phyloP scores from a whole-genome alignment of 176 grass and related monocot genomes.

The Triticum timopheevii region DNA sequence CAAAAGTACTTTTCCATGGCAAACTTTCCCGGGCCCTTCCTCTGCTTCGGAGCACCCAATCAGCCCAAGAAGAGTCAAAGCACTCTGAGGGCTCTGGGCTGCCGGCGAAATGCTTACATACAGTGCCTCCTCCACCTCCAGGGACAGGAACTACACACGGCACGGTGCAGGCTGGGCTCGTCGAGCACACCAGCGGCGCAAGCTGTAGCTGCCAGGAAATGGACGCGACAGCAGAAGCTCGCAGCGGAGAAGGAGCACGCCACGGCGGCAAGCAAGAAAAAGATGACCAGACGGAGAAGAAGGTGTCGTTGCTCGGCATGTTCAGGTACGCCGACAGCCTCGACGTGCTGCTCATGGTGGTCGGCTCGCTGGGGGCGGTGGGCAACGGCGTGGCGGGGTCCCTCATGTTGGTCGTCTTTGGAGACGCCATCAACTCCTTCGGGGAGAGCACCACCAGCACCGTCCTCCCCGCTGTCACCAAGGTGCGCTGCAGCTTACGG shows the following conservation, averaged over 20 bases:
- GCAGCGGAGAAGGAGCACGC: neutral
- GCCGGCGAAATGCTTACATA: too few species aligned
- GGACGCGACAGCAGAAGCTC: neutral
- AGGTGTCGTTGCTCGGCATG: constrained; percentile 38
- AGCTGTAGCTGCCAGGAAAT: neutral
- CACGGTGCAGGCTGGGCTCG: too few species aligned
- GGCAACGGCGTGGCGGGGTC: constrained; percentile 51
- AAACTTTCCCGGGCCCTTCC: neutral
- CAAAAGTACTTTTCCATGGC: neutral
- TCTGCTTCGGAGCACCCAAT: too few species aligned
- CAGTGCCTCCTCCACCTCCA: too few species aligned
- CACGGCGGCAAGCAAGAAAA: neutral
- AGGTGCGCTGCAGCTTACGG: constrained; percentile 23
- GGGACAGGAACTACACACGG: too few species aligned
- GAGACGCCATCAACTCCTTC: constrained; percentile 43
- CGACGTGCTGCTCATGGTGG: constrained; percentile 41
- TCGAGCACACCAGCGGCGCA: too few species aligned
- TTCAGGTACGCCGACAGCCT: constrained; percentile 45
- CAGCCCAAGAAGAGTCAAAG: too few species aligned
- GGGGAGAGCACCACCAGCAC: constrained; percentile 21
- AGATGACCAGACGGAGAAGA: neutral
- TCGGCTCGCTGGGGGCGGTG: constrained; percentile 49
- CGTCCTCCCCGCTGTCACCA: constrained; percentile 40
- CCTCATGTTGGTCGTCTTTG: constrained; percentile 50
- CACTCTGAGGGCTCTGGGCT: too few species aligned